Evolutionary conservation across 148 eudicot species (phyloP), one percentile per base, ranked within the genome.

Genomic region (Silene latifolia): DNA sequence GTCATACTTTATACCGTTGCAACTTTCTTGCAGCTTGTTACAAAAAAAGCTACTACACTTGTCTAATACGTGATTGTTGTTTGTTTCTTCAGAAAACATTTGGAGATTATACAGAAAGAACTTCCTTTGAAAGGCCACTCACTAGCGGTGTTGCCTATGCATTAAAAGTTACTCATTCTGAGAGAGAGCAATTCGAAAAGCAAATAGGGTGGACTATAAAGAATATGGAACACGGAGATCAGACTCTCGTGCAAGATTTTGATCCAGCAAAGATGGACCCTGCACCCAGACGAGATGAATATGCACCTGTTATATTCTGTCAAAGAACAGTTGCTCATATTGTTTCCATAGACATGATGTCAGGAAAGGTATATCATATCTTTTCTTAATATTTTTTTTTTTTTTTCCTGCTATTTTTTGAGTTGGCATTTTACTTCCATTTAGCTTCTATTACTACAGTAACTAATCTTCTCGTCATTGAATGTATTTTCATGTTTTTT

Each of bases 131-230:
- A 82, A 90, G 99, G 84, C 99, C 99, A 64, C 92, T 95, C 39
- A 89, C 93, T 5, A 95, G 99, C 76, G 99, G 99, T 17, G 98
- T 95, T 74, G 88, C 99, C 15, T 95, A 95, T 86, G 99, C 97
- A 77, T 79, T 90, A 75, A 88, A 89, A 82, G 97, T 95, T 71
- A 87, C 74, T 67, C 87, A 92, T 71, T 86, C 89, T 15, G 91
- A 90, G 60, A 87, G 99, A 80, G 87, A 90, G 79, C 73, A 86
- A 32, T 84, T 95, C 72, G 98, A 95, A 87, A 83, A 80, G 83
- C 80, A 74, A 20, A 89, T 90, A 21, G 94, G 99, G n/a, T 91
- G 98, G 98, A 87, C 86, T 24, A 90, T 95, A 74, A 95, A 84
- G 87, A 95, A 87, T 83, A 95, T 95, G 97, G 92, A 83, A 42